Conservation (phyloP, 495 filamentous ascomycete species). For the Talaromyces liani region DNA sequence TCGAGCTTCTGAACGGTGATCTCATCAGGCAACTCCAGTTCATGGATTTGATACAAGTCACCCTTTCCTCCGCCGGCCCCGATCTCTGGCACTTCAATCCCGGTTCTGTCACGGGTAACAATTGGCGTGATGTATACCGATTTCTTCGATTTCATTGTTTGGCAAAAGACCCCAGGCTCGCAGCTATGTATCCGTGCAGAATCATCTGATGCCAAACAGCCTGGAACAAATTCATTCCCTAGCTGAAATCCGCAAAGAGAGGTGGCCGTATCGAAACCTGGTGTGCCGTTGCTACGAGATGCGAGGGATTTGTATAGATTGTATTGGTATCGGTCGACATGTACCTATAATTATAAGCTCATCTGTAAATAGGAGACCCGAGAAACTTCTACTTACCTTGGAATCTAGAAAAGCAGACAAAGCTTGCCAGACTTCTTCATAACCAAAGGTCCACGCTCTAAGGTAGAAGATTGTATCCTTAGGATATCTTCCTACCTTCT, state of each 20-base stretch:
- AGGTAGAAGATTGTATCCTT: constrained; percentile 75
- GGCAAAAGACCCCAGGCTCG: constrained; percentile 63
- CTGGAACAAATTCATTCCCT: constrained; percentile 61
- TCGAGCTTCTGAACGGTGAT: constrained; percentile 37
- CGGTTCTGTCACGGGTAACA: constrained; percentile 46
- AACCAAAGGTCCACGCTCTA: constrained; percentile 88
- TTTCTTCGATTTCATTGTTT: constrained; percentile 38
- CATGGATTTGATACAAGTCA: constrained; percentile 58
- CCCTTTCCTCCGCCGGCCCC: constrained; percentile 76
- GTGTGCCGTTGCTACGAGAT: constrained; percentile 18
- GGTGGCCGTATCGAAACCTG: constrained; percentile 48
- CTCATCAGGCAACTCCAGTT: constrained; percentile 49
- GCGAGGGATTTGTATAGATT: constrained; percentile 62
- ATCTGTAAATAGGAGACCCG: not conserved
- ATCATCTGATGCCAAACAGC: constrained; percentile 61
- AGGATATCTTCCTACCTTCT: constrained; percentile 63
- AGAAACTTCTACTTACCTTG: constrained; percentile 36
- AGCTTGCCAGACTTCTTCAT: constrained; percentile 86
- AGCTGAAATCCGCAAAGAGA: constrained; percentile 68
- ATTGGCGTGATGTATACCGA: constrained; percentile 76
- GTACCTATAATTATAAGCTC: constrained; percentile 46
- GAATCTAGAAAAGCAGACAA: constrained; percentile 61
- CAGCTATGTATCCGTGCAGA: constrained; percentile 80
- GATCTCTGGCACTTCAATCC: constrained; percentile 58
- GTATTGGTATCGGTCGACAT: constrained; percentile 76